These are phyloP conservation scores for Ceratocystis diversiconidia DNA, from an alignment of 2,329 filamentous ascomycete species.

Conservation along the genomic window DNA sequence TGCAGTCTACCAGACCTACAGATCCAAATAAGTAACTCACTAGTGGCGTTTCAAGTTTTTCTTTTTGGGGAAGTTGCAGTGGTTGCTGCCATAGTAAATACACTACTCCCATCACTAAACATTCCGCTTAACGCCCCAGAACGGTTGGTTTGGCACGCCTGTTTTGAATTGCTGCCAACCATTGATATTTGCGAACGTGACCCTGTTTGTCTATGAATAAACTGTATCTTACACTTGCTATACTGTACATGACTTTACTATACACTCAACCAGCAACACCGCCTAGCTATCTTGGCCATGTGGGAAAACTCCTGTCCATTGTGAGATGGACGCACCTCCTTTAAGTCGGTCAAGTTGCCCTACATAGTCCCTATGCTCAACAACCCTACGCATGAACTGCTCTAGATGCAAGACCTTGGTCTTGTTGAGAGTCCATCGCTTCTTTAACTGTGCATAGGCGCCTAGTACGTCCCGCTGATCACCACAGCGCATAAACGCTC, in stretches of 20 bases:
- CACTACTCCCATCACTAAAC: not conserved
- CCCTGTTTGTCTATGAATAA: not conserved
- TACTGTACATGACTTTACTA: slow-evolving; percentile 4
- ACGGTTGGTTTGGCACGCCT: not conserved
- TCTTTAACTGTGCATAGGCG: slow-evolving; percentile 38
- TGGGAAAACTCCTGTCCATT: slow-evolving; percentile 12
- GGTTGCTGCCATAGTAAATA: slow-evolving; percentile 9
- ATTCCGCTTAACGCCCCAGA: not conserved
- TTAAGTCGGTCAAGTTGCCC: not conserved
- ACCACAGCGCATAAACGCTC: slow-evolving; percentile 50
- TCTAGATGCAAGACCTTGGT: slow-evolving; percentile 36
- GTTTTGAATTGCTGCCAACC: not conserved
- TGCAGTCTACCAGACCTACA: slow-evolving; percentile 38
- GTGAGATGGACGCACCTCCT: slow-evolving; percentile 7
- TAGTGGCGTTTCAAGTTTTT: not conserved
- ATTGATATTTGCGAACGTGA: not conserved
- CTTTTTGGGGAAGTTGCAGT: not conserved
- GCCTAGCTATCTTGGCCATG: not conserved
- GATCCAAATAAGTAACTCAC: slow-evolving; percentile 26
- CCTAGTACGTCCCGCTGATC: slow-evolving; percentile 36
- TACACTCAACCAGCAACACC: not conserved
- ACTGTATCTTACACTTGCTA: slow-evolving; percentile 7
- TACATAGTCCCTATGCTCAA: slow-evolving; percentile 11
- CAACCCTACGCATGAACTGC: slow-evolving; percentile 25
- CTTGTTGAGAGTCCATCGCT: slow-evolving; percentile 34